phyloP scores from a whole-genome alignment of 768 basidiomycete genomes.

The Butyriboletus loyo region DNA sequence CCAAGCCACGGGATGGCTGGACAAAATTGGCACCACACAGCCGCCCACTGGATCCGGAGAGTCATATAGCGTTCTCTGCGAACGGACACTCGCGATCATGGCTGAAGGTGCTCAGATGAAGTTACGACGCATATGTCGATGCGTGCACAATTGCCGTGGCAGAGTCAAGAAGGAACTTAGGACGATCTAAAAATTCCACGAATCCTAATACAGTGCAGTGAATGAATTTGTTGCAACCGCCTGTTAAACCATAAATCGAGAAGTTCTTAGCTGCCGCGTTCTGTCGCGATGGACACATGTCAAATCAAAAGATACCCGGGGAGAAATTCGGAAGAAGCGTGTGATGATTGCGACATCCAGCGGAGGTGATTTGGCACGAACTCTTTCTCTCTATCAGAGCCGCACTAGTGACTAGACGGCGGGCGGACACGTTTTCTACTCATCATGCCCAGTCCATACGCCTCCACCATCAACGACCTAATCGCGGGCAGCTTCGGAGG shows the following conservation, averaged over 20 bases:
- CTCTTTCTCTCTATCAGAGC: background rate
- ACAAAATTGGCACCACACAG: background rate
- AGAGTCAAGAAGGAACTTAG: too few relatives aligned
- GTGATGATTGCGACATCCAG: constrained; percentile 5
- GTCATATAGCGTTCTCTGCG: too few relatives aligned
- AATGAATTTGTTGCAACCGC: background rate
- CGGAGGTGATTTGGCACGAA: background rate
- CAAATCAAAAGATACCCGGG: too few relatives aligned
- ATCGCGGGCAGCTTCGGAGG: constrained; percentile 88
- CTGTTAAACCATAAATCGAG: background rate
- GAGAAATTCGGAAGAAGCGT: background rate
- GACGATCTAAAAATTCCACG: too few relatives aligned
- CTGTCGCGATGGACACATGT: too few relatives aligned
- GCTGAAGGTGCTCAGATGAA: background rate
- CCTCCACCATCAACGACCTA: constrained; percentile 75
- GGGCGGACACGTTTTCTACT: background rate
- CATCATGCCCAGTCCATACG: constrained; percentile 26
- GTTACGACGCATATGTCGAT: background rate
- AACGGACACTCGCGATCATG: background rate
- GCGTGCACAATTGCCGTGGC: background rate
- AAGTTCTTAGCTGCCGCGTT: background rate
- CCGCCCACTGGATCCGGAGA: too few relatives aligned
- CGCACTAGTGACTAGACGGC: background rate
- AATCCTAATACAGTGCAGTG: background rate
- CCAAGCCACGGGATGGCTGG: background rate